Base-by-base conservation (phyloP, 2,329 filamentous ascomycete species). In the Diplocarpon rosae region DNA sequence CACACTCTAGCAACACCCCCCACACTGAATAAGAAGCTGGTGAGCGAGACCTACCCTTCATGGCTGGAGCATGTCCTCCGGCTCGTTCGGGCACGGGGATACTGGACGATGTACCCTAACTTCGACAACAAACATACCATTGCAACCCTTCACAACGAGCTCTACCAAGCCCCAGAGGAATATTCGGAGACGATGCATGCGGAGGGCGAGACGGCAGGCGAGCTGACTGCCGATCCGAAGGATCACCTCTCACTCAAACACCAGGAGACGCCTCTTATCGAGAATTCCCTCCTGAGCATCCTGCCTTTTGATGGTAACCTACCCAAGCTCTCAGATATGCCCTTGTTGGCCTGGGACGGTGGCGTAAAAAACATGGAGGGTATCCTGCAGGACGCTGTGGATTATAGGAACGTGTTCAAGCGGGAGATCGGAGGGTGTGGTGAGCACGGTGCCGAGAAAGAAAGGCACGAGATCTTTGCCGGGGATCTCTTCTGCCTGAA, bases 11-110 rank as follows among this genome's bases (percentile, higher is more conserved):
- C 62, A 1, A 56, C 63, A 1, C 65, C 69, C 1, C 53, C 64
- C 1, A 59, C 73, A 7, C 52, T 74, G 14, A 62, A 66, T 5
- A 57, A 68, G 17, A 86, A 84, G 58, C 52, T 72, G 10, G 70
- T 88, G n/a, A 78, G 78, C 39, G 79, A 78, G 51, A 74, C 69
- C 10, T 77, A 80, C 41, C 85, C 87, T 0, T 72, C 83, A 0
- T 92, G 86, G 80, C 70, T 87, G 45, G 84, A 93, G 63, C 80
- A 87, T 53, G 69, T 85, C 45, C 69, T 92, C 31, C 81, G 86
- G 58, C 72, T 95, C 13, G 83, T 85, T 51, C 77, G 83, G 11
- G 75, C 79, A 3, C 75, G 85, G 24, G 85, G 84, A 11, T 95
- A 93, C 64, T 78, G 75, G 54, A 78, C 85, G 42, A 64, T 94